Evolutionary conservation across 139 green algal species (phyloP), one percentile per base, ranked within the genome.

Genomic region (Chlamydomonas incerta): DNA sequence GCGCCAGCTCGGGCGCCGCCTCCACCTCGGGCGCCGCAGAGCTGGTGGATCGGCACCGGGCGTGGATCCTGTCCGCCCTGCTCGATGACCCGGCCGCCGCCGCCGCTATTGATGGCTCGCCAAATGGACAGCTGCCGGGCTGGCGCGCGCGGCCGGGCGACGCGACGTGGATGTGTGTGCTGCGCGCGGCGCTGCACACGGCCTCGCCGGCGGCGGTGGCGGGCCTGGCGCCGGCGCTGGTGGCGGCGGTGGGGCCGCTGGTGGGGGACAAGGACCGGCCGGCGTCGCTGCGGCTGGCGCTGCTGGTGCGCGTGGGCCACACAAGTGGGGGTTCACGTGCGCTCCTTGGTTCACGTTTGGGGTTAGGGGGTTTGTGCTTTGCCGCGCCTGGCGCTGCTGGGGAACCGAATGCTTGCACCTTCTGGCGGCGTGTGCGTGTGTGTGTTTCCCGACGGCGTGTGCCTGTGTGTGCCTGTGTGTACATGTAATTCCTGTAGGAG

Each of bases 171-270:
- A 47, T 67, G 50, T 55, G 28, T 28, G 87, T 89, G 0, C 91
- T 95, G 15, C 62, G 71, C 3, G 87, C 93, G 13, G 87, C 95
- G 74, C 88, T 97, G 75, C 67, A 88, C 2, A 91, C 85, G 9
- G 83, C 83, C 0, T 69, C 81, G 0, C 72, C 85, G 0, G 26
- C 62, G 14, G 85, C 88, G 0, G 75, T 92, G 37, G 1, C 28
- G 6, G 41, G 46, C 3, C 69, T 90, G 35, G 76, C 87, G 5
- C 63, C 85, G 6, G 20, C 29, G 6, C 63, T 92, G 33, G 65
- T 76, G 26, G 15, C 34, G 10, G 71, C 67, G 31, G 67, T 90
- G 58, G 2, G 28, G 20, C 86, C 89, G 23, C 20, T 88, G 21
- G 29, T 92, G 71, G 63, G 33, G 0, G 84, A 87, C 74, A 33